Conservation (phyloP, 2,329 filamentous ascomycete species). For the Phoma herbarum region DNA sequence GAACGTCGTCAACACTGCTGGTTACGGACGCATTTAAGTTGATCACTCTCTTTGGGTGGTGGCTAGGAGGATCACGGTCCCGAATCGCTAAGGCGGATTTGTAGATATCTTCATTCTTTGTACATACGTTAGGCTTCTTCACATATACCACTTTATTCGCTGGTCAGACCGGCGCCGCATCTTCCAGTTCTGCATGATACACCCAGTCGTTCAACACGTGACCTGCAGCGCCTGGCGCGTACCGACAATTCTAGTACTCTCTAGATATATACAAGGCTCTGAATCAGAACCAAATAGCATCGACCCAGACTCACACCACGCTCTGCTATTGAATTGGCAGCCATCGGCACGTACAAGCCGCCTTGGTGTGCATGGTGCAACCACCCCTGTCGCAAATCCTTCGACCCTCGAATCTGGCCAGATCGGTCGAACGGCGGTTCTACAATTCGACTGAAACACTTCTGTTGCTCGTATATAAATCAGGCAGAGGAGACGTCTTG, state of each 20-base stretch:
- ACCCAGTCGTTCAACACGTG: no score
- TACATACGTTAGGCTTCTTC: slow-evolving; percentile 18
- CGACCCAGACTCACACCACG: neutral
- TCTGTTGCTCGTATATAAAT: neutral
- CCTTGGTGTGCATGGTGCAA: neutral
- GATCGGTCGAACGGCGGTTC: neutral
- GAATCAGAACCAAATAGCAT: no score
- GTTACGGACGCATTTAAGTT: slow-evolving; percentile 37
- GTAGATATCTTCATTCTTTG: slow-evolving; percentile 14
- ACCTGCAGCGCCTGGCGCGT: neutral
- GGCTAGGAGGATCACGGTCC: neutral
- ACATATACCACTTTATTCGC: slow-evolving; percentile 11
- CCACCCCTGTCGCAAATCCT: slow-evolving; percentile 13
- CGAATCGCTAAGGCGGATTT: slow-evolving; percentile 5
- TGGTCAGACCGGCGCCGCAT: no score
- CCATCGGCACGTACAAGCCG: slow-evolving; percentile 2
- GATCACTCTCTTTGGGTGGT: slow-evolving; percentile 1
- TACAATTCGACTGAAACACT: neutral
- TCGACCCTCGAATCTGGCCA: neutral
- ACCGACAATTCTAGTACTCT: no score
- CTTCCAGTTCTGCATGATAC: no score
- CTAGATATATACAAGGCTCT: no score
- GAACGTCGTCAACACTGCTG: slow-evolving; percentile 34
- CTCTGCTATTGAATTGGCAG: neutral
- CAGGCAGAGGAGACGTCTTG: neutral